Base-by-base conservation (phyloP, 1,284 basidiomycete species). In the Rhodofomes roseus region DNA sequence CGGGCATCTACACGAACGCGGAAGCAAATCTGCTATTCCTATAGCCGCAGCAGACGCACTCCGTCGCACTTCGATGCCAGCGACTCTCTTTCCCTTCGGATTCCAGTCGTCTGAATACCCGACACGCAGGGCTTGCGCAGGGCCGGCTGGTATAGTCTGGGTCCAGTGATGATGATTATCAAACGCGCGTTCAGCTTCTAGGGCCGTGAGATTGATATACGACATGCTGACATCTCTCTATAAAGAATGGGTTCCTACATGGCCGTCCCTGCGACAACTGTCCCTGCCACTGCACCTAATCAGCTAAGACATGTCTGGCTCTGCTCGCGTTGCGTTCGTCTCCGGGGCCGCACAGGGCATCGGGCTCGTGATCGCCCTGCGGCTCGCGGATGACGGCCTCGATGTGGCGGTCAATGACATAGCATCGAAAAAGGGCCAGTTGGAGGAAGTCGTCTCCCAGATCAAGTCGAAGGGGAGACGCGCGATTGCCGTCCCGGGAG, bases 321-420 rank as follows among this genome's bases (percentile, higher is more conserved):
- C 37, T 43, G 29, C 57, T 25, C 56, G 60, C 37, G 27, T 61
- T 23, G 74, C 72, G 1, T 55, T 77, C 51, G 67, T 77, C 8
- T 77, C 76, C 1, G 76, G 75, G 2, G 70, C 70, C 11, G 66
- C 70, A 4, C 69, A 71, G 46, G 79, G 77, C 11, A 74, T 80
- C 39, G 78, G 78, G 0, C 64, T 69, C 4, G 72, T 74, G 14
- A 75, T 78, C 40, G 74, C 74, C n/a, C 64, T 76, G 0, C 70
- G 74, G 0, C 71, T 80, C 5, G 76, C 79, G 1, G 57, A 65
- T 4, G 78, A 80, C 58, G 79, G 77, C 2, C 67, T 77, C 34
- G 68, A 76, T 50, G 64, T 80, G 6, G 75, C 70, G 3, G 36
- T 80, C 43, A 71, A 73, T 52, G 78, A 79, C 59, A 20, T 78